phyloP scores from a whole-genome alignment of 257 asterid species.

The Fraxinus anomala region DNA sequence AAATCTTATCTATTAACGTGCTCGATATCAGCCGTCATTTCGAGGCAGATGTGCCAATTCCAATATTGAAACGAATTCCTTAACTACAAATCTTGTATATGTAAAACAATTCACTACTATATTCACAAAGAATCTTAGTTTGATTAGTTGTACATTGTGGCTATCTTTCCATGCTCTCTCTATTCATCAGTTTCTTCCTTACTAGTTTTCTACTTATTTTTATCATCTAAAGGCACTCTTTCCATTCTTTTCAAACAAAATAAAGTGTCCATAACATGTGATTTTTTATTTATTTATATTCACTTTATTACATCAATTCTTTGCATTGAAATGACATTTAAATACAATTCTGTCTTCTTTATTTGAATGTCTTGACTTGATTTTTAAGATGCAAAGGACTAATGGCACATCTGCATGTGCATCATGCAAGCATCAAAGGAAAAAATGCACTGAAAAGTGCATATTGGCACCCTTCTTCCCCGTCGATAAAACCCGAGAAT shows the following conservation, averaged over 20 bases:
- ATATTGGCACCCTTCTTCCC: slow-evolving; percentile 73
- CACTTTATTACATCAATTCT: slow-evolving; percentile 9
- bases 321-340: slow-evolving; percentile 5
- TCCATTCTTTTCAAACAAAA: slow-evolving; percentile 33
- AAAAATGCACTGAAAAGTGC: slow-evolving; percentile 79
- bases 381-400: slow-evolving; percentile 36
- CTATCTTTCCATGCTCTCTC: slow-evolving; percentile 50
- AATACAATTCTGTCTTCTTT: background rate
- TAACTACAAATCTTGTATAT: background rate
- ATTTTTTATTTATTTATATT: slow-evolving; percentile 18
- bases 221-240: slow-evolving; percentile 45
- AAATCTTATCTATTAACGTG: background rate
- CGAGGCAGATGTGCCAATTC: background rate
- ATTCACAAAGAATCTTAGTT: no score
- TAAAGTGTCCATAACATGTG: slow-evolving; percentile 21
- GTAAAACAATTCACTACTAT: background rate
- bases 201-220: slow-evolving; percentile 38
- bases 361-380: background rate
- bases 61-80: background rate
- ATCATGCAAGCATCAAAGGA: slow-evolving; percentile 94
- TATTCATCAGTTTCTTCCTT: slow-evolving; percentile 28
- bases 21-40: background rate
- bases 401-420: slow-evolving; percentile 67
- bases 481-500: slow-evolving; percentile 48
- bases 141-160: slow-evolving; percentile 4